Evolutionary conservation across 176 grass and related monocot genomes (phyloP).

Genomic region (Rhipidocladum racemiflorum): DNA sequence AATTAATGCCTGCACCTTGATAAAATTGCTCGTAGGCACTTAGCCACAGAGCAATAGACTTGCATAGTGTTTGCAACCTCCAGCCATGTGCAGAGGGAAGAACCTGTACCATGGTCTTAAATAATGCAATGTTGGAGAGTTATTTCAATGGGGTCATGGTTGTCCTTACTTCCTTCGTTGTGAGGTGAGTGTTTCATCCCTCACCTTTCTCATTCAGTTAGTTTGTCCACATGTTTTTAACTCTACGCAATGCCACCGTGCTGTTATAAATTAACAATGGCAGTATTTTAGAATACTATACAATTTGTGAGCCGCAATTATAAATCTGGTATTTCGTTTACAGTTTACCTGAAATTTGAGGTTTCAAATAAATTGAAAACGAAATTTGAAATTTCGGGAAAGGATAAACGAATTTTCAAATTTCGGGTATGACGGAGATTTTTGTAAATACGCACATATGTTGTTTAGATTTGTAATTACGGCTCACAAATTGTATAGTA

Average conservation of each 20-base stretch:
- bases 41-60: neutral
- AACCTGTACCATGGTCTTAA: slow-evolving; percentile 39
- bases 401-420: too few relatives aligned
- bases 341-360: too few relatives aligned
- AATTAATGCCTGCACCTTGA: too few relatives aligned
- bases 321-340: too few relatives aligned
- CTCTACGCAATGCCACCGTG: slow-evolving; percentile 5
- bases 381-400: too few relatives aligned
- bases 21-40: neutral
- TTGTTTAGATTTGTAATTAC: too few relatives aligned
- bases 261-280: slow-evolving; percentile 1
- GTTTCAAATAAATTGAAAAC: too few relatives aligned
- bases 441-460: too few relatives aligned
- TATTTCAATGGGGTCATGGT: slow-evolving; percentile 41
- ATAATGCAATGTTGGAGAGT: slow-evolving; percentile 43
- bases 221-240: slow-evolving; percentile 18
- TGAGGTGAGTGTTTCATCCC: slow-evolving; percentile 38
- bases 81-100: slow-evolving; percentile 48
- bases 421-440: too few relatives aligned
- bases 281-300: too few relatives aligned
- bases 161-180: slow-evolving; percentile 40
- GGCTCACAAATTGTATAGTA: too few relatives aligned
- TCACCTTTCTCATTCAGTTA: slow-evolving; percentile 15
- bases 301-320: too few relatives aligned
- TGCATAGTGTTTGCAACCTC: neutral